phyloP scores from a whole-genome alignment of 1,284 basidiomycete species.

The Stygiomarasmius scandens region DNA sequence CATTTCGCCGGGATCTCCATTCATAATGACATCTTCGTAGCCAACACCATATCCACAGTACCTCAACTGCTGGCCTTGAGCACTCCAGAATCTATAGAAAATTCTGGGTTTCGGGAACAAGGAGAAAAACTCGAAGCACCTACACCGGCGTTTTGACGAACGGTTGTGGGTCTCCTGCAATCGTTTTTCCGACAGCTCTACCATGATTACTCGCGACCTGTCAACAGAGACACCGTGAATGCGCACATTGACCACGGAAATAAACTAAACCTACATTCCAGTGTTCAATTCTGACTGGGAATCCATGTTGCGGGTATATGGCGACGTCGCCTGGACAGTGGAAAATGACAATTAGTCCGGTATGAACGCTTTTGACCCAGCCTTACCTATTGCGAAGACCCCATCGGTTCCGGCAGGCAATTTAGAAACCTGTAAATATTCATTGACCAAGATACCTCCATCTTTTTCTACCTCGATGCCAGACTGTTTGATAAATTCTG shows the following conservation, averaged over 20 bases:
- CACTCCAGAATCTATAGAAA: slow-evolving; percentile 20
- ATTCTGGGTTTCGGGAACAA: neutral
- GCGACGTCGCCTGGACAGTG: slow-evolving; percentile 75
- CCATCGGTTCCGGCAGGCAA: slow-evolving; percentile 50
- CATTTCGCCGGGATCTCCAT: slow-evolving; percentile 78
- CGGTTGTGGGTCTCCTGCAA: slow-evolving; percentile 64
- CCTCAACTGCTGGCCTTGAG: slow-evolving; percentile 73
- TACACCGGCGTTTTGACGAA: slow-evolving; percentile 82
- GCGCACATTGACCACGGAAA: slow-evolving; percentile 20
- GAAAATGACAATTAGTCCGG: neutral
- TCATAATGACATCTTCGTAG: slow-evolving; percentile 76
- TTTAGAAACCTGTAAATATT: slow-evolving; percentile 67
- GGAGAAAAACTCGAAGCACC: neutral
- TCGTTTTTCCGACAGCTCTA: slow-evolving; percentile 78
- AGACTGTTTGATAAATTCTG: slow-evolving; percentile 77
- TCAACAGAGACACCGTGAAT: slow-evolving; percentile 19
- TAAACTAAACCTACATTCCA: slow-evolving; percentile 71
- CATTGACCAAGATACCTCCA: slow-evolving; percentile 83
- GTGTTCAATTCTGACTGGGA: slow-evolving; percentile 77
- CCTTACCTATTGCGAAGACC: slow-evolving; percentile 82
- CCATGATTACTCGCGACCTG: slow-evolving; percentile 87
- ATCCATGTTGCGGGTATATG: slow-evolving; percentile 71
- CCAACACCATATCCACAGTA: slow-evolving; percentile 77
- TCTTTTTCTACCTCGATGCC: slow-evolving; percentile 76
- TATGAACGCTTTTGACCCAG: neutral